These are phyloP conservation scores for Cutaneotrichosporon cavernicola DNA, from an alignment of 1,284 basidiomycete species.

Conservation along the genomic window DNA sequence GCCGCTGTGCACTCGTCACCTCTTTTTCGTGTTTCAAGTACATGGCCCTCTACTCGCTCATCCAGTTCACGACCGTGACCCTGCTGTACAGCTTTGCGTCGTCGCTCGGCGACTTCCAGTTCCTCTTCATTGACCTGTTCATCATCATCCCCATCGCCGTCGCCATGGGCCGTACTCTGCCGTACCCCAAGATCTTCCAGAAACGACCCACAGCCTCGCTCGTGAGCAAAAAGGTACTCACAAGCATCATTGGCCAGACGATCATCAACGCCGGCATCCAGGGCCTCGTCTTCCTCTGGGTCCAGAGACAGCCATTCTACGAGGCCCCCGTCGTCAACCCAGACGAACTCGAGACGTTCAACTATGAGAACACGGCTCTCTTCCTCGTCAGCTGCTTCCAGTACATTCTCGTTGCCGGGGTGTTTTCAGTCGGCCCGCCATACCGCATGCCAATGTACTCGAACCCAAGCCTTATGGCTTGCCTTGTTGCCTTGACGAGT, in stretches of 20 bases:
- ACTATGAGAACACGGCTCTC: slow-evolving; percentile 89
- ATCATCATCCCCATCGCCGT: slow-evolving; percentile 97
- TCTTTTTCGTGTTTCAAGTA: slow-evolving; percentile 99
- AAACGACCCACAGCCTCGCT: slow-evolving; percentile 95
- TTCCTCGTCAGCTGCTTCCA: slow-evolving; percentile 98
- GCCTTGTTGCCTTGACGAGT: slow-evolving; percentile 63
- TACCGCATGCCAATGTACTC: slow-evolving; percentile 94
- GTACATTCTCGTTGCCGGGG: slow-evolving; percentile 92
- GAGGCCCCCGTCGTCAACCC: slow-evolving; percentile 63
- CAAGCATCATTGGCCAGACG: slow-evolving; percentile 91
- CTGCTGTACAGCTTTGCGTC: slow-evolving; percentile 94
- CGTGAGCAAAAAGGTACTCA: slow-evolving; percentile 92
- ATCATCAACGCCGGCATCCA: slow-evolving; percentile 81
- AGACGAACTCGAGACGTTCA: slow-evolving; percentile 80
- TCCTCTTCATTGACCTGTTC: slow-evolving; percentile 95
- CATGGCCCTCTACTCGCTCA: slow-evolving; percentile 64
- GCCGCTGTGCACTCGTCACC: slow-evolving; percentile 90
- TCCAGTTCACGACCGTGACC: slow-evolving; percentile 69
- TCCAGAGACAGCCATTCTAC: slow-evolving; percentile 78
- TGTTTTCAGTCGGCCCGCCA: slow-evolving; percentile 96
- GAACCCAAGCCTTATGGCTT: slow-evolving; percentile 72
- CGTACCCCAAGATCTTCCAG: slow-evolving; percentile 79
- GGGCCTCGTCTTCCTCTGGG: slow-evolving; percentile 85
- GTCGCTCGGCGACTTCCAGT: slow-evolving; percentile 92
- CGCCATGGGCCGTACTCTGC: slow-evolving; percentile 91